Conservation (phyloP, 768 basidiomycete genomes). For the Phylloporus scabripes region DNA sequence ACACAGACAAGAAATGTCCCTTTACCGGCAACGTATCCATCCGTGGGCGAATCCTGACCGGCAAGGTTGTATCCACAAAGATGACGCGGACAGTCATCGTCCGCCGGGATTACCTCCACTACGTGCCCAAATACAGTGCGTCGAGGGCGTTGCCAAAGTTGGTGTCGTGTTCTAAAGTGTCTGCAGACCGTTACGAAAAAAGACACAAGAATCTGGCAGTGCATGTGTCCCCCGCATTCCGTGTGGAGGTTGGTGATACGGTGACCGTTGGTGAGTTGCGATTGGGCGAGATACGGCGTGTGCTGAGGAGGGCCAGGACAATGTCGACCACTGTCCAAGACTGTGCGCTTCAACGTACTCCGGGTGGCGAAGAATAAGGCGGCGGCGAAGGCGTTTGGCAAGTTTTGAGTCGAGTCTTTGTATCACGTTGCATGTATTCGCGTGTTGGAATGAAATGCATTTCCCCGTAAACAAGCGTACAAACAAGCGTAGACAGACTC, state of each 20-base stretch:
- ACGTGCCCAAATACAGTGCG: constrained; percentile 97
- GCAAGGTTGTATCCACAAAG: constrained; percentile 97
- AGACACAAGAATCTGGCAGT: constrained; percentile 98
- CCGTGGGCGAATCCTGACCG: constrained; percentile 97
- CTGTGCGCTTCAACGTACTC: constrained; percentile 98
- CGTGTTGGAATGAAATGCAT: constrained; percentile 16
- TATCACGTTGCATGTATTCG: constrained; percentile 17
- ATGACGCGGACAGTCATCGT: constrained; percentile 99
- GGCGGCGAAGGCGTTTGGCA: constrained; percentile 83
- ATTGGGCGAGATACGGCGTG: not conserved
- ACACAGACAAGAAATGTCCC: constrained; percentile 97
- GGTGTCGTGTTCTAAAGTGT: constrained; percentile 7
- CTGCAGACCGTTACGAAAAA: constrained; percentile 92
- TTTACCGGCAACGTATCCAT: constrained; percentile 97
- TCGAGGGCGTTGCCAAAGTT: constrained; percentile 14
- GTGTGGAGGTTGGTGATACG: constrained; percentile 88
- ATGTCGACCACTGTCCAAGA: constrained; percentile 98
- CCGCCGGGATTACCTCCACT: constrained; percentile 91
- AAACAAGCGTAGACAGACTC: constrained; percentile 31
- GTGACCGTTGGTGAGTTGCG: constrained; percentile 85
- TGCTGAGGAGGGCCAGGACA: constrained; percentile 53
- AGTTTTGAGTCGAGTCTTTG: constrained; percentile 58
- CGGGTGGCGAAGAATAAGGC: constrained; percentile 95
- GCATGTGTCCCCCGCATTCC: constrained; percentile 98
- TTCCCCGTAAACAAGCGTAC: constrained; percentile 28